Base-by-base conservation (phyloP, 1,284 basidiomycete genomes). In the Fomitopsis betulina region DNA sequence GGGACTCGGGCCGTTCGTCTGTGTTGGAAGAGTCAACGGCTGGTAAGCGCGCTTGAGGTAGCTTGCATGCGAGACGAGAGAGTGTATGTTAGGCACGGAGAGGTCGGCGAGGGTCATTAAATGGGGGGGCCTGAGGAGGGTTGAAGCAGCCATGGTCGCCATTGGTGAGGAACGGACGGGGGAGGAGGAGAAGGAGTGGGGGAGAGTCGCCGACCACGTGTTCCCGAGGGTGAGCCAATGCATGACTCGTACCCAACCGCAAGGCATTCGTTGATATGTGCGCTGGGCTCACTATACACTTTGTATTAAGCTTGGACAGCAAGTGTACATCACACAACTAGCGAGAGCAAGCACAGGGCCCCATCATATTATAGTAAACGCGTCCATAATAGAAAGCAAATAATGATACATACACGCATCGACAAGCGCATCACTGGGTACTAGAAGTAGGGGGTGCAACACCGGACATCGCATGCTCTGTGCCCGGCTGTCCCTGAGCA, bases 21-120 rank as follows among this genome's bases (percentile, higher is more conserved):
- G n/a, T 17, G 21, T 5, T 15, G 47, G 47, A 50, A 5, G 47
- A 10, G 21, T n/a, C 13, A 33, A 32, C 2, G 30, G n/a, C 15
- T 1, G 3, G 32, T 3, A 8, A 12, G 75, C 68, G 32, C 77
- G 76, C 67, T 94, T 94, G 63, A 92, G 80, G 33, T 77, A 63
- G 65, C 82, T 76, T 0, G 91, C 82, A 65, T 89, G 87, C 1
- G 71, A 65, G 32, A 94, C 67, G 27, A 91, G 67, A 13, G 82
- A 79, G 52, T 78, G 69, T 42, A 96, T 91, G 68, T 95, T 89
- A 0, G 79, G 77, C 8, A 82, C 83, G 35, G 79, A 79, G 23
- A 96, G 81, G 77, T 96, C 93, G 10, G 93, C 94, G 61, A 96
- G 78, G 8, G 90, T 90, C 82, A 95, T 85, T 0, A 96, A 76